phyloP scores from a whole-genome alignment of 2,329 filamentous ascomycete species.

The Xylariomycetidae sp. region DNA sequence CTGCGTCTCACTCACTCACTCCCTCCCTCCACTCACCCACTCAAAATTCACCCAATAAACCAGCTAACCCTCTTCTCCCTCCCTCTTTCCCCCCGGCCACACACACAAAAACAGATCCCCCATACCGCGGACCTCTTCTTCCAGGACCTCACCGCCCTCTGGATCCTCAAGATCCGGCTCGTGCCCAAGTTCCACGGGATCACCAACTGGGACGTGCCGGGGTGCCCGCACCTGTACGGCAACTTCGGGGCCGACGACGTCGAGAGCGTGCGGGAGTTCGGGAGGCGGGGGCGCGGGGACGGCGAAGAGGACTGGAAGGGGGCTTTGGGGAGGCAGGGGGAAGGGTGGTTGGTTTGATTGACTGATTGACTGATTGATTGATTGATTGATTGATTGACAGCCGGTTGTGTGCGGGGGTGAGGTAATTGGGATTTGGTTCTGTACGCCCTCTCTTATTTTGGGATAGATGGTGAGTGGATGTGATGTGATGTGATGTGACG shows the following conservation, averaged over 20 bases:
- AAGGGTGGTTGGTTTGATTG: conserved; percentile 36
- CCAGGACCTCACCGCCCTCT: conserved; percentile 16
- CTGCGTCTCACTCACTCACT: background rate
- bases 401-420: too few species aligned
- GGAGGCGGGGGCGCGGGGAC: conserved; percentile 23
- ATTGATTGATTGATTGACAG: too few species aligned
- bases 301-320: conserved; percentile 43
- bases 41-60: background rate
- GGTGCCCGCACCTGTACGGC: conserved; percentile 56
- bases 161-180: conserved; percentile 44
- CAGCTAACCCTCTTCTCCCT: background rate
- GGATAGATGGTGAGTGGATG: too few species aligned
- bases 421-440: too few species aligned
- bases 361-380: too few species aligned
- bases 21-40: background rate
- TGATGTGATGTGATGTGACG: too few species aligned
- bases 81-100: background rate
- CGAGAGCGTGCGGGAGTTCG: conserved; percentile 40
- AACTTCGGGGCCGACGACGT: conserved; percentile 52
- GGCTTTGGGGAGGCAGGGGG: conserved; percentile 31
- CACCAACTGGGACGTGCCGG: conserved; percentile 49
- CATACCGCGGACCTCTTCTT: conserved; percentile 27
- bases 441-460: too few species aligned
- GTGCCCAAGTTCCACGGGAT: conserved; percentile 33
- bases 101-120: conserved; percentile 19